A percentile compares a stretch with the other conserved stretches of the same genome.
phyloP scores from a whole-genome alignment of 805 yeast species.

The Hanseniaspora singularis region DNA sequence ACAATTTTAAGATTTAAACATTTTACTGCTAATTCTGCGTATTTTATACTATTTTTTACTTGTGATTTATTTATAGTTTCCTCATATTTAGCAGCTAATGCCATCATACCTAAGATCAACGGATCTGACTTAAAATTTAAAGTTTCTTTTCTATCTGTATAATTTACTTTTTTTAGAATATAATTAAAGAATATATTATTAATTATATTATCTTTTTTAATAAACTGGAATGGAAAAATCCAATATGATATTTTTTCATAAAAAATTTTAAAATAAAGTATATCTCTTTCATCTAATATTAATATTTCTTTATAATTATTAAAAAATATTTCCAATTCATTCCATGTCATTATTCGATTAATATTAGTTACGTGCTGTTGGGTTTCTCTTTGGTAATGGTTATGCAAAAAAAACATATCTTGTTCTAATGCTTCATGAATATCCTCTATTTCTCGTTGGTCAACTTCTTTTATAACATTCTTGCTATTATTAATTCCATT shows the following conservation, averaged over 20 bases:
- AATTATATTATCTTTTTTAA: slow-evolving; percentile 15
- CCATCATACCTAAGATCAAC: slow-evolving; percentile 15
- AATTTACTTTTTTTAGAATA: neutral
- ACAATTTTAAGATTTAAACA: slow-evolving; percentile 17
- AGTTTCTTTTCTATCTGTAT: neutral
- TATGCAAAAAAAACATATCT: neutral
- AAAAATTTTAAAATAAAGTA: slow-evolving; percentile 16
- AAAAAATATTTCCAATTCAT: slow-evolving; percentile 4
- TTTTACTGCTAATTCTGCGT: slow-evolving; percentile 16
- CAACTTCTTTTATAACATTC: neutral
- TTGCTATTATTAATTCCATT: neutral
- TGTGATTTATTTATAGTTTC: slow-evolving; percentile 13
- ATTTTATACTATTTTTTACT: slow-evolving; percentile 10
- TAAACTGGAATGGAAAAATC: slow-evolving; percentile 18
- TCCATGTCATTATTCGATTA: too few species aligned
- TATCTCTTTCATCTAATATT: slow-evolving; percentile 13
- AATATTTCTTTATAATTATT: neutral
- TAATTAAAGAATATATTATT: slow-evolving; percentile 15
- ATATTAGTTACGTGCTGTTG: too few species aligned
- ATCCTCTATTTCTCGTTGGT: too few species aligned
- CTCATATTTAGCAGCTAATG: slow-evolving; percentile 18
- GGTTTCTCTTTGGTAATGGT: too few species aligned
- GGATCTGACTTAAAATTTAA: slow-evolving; percentile 4
- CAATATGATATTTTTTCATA: slow-evolving; percentile 18
- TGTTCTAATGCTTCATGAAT: slow-evolving; percentile 11